These are phyloP conservation scores for Saxispiralis lemnorum DNA, from an alignment of 495 filamentous ascomycete genomes.

Conservation along the genomic window DNA sequence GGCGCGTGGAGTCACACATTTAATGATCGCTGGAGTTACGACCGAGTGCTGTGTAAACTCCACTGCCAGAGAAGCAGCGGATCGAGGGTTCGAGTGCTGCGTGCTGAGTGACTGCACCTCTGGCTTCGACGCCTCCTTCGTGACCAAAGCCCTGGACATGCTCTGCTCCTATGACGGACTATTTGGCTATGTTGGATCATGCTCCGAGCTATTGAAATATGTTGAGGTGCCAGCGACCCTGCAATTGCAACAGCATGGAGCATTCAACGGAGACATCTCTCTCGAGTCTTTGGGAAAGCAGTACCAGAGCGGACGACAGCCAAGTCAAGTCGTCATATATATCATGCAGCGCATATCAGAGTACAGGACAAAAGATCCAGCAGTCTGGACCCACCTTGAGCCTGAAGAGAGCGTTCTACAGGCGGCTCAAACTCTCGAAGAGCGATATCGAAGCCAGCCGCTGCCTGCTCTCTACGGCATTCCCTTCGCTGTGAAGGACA, in stretches of 20 bases:
- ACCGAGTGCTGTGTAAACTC: conserved; percentile 57
- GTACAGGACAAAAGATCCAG: conserved; percentile 31
- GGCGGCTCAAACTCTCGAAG: conserved; percentile 28
- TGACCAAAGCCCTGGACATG: conserved; percentile 5
- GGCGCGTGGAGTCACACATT: conserved; percentile 46
- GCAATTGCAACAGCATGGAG: neutral
- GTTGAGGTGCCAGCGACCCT: neutral
- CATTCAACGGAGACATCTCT: conserved; percentile 20
- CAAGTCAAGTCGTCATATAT: conserved; percentile 25
- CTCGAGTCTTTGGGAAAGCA: conserved; percentile 17
- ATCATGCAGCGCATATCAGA: conserved; percentile 22
- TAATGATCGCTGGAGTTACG: conserved; percentile 49
- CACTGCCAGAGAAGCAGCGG: conserved; percentile 53
- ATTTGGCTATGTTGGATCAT: conserved; percentile 7
- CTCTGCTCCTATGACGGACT: conserved; percentile 9
- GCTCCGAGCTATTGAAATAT: neutral
- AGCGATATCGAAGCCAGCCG: conserved; percentile 28
- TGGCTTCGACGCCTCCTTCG: conserved; percentile 5
- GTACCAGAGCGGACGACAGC: conserved; percentile 22
- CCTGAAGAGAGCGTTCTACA: conserved; percentile 24
- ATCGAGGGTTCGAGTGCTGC: conserved; percentile 54
- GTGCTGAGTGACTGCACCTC: conserved; percentile 9
- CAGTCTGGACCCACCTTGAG: conserved; percentile 37
- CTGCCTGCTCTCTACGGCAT: conserved; percentile 44
- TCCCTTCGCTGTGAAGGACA: conserved; percentile 49